Percentiles rank a stretch among this genome's conserved stretches.
phyloP scores from a whole-genome alignment of 805 yeast species.

The Spathaspora girioi region DNA sequence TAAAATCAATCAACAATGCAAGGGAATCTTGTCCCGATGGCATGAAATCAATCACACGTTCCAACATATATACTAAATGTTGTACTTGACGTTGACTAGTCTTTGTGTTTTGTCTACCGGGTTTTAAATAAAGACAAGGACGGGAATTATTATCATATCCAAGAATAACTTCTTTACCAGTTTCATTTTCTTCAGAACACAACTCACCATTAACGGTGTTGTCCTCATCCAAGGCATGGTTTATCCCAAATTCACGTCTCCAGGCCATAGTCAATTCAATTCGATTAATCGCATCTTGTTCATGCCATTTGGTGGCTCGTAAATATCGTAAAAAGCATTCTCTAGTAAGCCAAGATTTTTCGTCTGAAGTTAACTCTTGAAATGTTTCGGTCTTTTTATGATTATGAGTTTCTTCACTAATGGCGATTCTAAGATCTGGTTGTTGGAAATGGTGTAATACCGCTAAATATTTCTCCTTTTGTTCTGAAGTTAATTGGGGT shows the following conservation, averaged over 20 bases:
- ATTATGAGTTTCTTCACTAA: conserved; percentile 46
- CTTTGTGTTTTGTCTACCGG: conserved; percentile 95
- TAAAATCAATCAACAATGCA: conserved; percentile 89
- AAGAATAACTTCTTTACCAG: conserved; percentile 88
- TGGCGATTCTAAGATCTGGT: conserved; percentile 47
- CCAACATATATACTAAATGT: conserved; percentile 89
- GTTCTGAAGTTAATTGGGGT: conserved; percentile 47
- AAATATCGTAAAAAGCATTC: conserved; percentile 89
- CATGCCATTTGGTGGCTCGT: conserved; percentile 91
- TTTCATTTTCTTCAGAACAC: conserved; percentile 68
- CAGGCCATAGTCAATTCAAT: conserved; percentile 77
- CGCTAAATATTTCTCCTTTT: conserved; percentile 56
- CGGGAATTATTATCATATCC: conserved; percentile 89
- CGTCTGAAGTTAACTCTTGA: conserved; percentile 36
- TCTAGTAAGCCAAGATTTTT: conserved; percentile 88
- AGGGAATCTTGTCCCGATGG: conserved; percentile 94
- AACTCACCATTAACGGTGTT: conserved; percentile 51
- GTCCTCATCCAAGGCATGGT: conserved; percentile 41
- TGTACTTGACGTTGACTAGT: conserved; percentile 91
- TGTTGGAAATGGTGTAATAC: conserved; percentile 62
- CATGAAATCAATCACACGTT: conserved; percentile 90
- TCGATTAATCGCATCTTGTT: conserved; percentile 66
- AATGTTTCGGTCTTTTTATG: conserved; percentile 30
- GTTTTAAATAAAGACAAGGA: conserved; percentile 88
- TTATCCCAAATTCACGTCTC: conserved; percentile 87